Evolutionary conservation across 2,329 filamentous ascomycete genomes (phyloP), one percentile per base, ranked within the genome.

Genomic region (Zelopaecilomyces penicillatus): DNA sequence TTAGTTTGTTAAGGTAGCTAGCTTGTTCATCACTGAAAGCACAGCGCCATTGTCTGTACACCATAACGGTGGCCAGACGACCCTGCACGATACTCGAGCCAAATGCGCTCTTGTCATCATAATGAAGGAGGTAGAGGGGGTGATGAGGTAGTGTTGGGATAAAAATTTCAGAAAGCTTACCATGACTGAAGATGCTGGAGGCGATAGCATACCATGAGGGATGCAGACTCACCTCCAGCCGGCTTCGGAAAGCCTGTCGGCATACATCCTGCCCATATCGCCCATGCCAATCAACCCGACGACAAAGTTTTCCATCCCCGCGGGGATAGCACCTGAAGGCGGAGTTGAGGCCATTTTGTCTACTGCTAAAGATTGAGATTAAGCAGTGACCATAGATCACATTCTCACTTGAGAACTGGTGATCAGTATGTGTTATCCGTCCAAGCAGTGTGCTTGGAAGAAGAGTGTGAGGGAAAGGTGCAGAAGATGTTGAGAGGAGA

Each of bases 81-180:
- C 71, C 69, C 71, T 74, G 71, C 68, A 73, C 81, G 80, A 89
- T 95, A 77, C 91, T 97, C 91, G 88, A 97, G 91, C 91, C 91
- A 97, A 97, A 97, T 97, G 91, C 91, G 90, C 91, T 97, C 91
- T 91, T 88, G 91, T 97, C 91, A 97, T 97, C 91, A 94, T 89
- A 64, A 65, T 59, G 48, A 45, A 59, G 52, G 5, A 31, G 66
- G 57, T 44, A 46, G 46, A 49, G 47, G 41, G 35, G 43, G 40
- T 37, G 27, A 46, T 30, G 44, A 49, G 37, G 42, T 28, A 9
- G 6, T 29, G 27, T 8, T 29, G 36, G 12, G 4, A 26, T 5
- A 27, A 26, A 26, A 37, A 26, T 3, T 27, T 34, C 30, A 41
- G 34, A 42, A 11, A 3, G 43, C 46, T 48, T 48, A 47, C 43